Evolutionary conservation across 148 eudicot species (phyloP).

Genomic region (Persicaria tinctoria): DNA sequence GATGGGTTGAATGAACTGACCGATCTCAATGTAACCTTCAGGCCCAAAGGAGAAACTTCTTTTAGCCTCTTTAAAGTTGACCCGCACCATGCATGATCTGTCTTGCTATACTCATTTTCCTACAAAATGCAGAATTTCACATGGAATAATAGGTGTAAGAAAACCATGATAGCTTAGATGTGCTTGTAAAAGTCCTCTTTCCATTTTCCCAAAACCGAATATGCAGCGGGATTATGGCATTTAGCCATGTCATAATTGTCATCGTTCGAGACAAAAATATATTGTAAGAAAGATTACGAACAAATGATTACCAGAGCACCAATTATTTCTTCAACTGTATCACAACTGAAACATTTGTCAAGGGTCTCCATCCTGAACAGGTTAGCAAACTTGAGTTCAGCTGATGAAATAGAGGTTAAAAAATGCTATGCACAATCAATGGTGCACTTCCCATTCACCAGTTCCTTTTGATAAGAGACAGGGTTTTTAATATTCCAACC

Average conservation of each 20-base stretch:
- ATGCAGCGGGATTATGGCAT: too few relatives aligned
- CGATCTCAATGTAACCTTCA: conserved; percentile 81
- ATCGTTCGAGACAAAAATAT: not conserved
- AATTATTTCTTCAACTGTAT: conserved; percentile 81
- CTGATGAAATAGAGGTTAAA: not conserved
- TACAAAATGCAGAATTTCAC: conserved; percentile 16
- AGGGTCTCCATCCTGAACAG: conserved; percentile 60
- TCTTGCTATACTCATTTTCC: conserved; percentile 67
- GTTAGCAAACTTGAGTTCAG: conserved; percentile 12
- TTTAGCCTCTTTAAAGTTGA: conserved; percentile 55
- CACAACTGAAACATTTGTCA: conserved; percentile 74
- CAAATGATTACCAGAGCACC: conserved; percentile 52
- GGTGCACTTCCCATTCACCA: too few relatives aligned
- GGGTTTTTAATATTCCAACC: not conserved
- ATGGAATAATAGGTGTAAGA: not conserved
- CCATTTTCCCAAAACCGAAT: not conserved
- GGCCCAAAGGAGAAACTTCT: conserved; percentile 75
- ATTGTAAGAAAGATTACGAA: not conserved
- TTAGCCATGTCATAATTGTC: not conserved
- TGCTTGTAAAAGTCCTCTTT: not conserved
- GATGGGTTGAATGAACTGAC: conserved; percentile 35
- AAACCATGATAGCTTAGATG: not conserved
- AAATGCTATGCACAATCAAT: not conserved
- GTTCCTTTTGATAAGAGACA: not conserved
- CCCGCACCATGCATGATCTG: conserved; percentile 65